Evolutionary conservation across 345 rosid genomes (phyloP).

Genomic region (Boechera divaricarpa): DNA sequence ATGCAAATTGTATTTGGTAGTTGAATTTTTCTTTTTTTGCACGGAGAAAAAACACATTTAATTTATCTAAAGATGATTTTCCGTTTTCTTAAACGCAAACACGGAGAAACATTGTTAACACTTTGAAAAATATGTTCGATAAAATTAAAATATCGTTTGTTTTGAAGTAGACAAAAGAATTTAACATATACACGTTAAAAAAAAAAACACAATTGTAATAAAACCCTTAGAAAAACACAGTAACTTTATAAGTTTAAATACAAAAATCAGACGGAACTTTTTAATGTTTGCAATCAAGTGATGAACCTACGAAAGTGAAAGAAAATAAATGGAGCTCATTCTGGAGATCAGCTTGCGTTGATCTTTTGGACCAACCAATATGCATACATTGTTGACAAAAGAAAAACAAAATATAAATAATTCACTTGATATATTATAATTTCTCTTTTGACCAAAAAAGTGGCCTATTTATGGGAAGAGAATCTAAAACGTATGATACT

Average conservation of each 20-base stretch:
- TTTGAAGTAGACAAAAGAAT: background rate
- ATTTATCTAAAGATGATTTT: background rate
- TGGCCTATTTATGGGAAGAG: slow-evolving; percentile 40
- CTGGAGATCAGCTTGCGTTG: background rate
- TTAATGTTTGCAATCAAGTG: background rate
- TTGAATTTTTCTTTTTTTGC: background rate
- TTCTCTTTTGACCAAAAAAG: slow-evolving; percentile 28
- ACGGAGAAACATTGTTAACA: background rate
- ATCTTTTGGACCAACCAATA: slow-evolving; percentile 16
- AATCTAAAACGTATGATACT: slow-evolving; percentile 44
- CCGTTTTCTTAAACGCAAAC: background rate
- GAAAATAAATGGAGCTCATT: slow-evolving; percentile 2
- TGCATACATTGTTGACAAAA: background rate
- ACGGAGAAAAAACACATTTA: background rate
- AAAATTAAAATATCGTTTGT: background rate
- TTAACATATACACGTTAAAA: background rate
- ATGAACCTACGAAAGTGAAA: slow-evolving; percentile 12
- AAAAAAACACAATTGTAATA: background rate
- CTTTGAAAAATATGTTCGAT: background rate
- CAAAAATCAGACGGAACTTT: background rate
- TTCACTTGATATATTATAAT: slow-evolving; percentile 12
- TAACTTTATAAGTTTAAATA: background rate
- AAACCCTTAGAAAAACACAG: background rate
- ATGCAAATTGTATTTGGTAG: slow-evolving; percentile 1
- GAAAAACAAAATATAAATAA: background rate